phyloP scores from a whole-genome alignment of 2,329 filamentous ascomycete genomes.

The Podosphaera xanthii region DNA sequence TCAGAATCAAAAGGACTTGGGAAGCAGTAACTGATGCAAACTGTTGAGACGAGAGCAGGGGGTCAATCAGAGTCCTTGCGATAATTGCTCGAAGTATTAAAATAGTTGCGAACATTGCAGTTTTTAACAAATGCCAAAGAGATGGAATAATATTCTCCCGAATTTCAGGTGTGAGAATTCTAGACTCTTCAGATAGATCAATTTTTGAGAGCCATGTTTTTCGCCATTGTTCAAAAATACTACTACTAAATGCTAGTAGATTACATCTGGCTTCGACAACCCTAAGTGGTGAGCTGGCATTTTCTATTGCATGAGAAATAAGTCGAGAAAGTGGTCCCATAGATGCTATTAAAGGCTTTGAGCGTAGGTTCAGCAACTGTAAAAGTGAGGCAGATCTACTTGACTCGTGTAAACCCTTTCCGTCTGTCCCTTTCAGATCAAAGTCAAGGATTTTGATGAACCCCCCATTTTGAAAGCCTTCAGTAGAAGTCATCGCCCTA shows the following conservation, averaged over 20 bases:
- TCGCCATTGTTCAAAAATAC: conserved; percentile 38
- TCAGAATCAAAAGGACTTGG: conserved; percentile 37
- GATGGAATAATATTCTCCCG: conserved; percentile 32
- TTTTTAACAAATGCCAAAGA: conserved; percentile 41
- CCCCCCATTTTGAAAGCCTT: conserved; percentile 40
- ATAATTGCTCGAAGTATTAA: conserved; percentile 36
- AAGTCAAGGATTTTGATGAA: conserved; percentile 39
- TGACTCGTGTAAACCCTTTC: conserved; percentile 35
- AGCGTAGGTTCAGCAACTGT: conserved; percentile 30
- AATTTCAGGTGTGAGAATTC: conserved; percentile 33
- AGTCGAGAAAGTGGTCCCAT: conserved; percentile 40
- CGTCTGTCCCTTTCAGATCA: conserved; percentile 29
- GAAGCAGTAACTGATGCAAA: conserved; percentile 33
- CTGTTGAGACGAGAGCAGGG: conserved; percentile 26
- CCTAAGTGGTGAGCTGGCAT: conserved; percentile 23
- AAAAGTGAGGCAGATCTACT: conserved; percentile 29
- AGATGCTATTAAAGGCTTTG: conserved; percentile 32
- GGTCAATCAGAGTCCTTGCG: conserved; percentile 33
- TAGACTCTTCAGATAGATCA: conserved; percentile 34
- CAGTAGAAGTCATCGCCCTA: conserved; percentile 31
- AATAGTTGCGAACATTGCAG: conserved; percentile 39
- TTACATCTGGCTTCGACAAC: conserved; percentile 26
- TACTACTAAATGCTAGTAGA: conserved; percentile 22
- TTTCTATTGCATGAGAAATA: conserved; percentile 37
- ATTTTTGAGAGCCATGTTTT: conserved; percentile 45